Percentiles rank a stretch among this genome's conserved stretches.
Evolutionary conservation across 2,329 filamentous ascomycete species (phyloP).

Genomic region (Microcyclospora tardicrescens): DNA sequence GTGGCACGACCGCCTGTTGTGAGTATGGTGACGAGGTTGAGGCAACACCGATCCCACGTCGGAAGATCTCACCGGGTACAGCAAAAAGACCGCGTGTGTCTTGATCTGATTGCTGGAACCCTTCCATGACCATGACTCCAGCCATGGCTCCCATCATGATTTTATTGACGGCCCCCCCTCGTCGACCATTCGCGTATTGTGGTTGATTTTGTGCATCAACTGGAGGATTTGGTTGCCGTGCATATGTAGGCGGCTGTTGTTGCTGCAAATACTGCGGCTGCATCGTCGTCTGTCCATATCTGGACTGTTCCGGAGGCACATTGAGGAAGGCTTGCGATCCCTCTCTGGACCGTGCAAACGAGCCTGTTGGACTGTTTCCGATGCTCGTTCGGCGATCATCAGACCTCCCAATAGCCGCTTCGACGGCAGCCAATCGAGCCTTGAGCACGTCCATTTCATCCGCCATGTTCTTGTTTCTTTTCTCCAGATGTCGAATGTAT

Average conservation of each 20-base stretch:
- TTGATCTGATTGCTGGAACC: constrained; percentile 50
- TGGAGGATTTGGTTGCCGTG: constrained; percentile 18
- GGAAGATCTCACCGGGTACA: constrained; percentile 26
- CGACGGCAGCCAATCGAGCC: constrained; percentile 49
- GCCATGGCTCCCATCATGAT: constrained; percentile 88
- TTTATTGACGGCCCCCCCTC: constrained; percentile 49
- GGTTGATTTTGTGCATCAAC: constrained; percentile 22
- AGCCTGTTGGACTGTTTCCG: constrained; percentile 11
- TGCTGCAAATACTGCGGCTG: constrained; percentile 24
- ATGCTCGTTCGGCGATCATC: constrained; percentile 13
- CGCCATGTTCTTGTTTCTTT: constrained; percentile 67
- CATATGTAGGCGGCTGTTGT: constrained; percentile 17
- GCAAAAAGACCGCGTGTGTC: constrained; percentile 31
- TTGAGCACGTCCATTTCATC: constrained; percentile 75
- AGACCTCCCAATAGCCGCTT: constrained; percentile 51
- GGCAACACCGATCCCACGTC: constrained; percentile 12
- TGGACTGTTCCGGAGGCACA: constrained; percentile 12
- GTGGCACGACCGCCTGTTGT: constrained; percentile 23
- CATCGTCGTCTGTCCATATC: constrained; percentile 12
- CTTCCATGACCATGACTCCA: constrained; percentile 83
- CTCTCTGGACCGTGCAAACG: constrained; percentile 13
- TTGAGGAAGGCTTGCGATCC: constrained; percentile 17
- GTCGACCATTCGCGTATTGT: constrained; percentile 27
- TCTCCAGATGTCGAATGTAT: constrained; percentile 88
- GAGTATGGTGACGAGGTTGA: constrained; percentile 9